A percentile compares a stretch with the other conserved stretches of the same genome.
Evolutionary conservation across 2,329 filamentous ascomycete species (phyloP).

Genomic region (Purpureocillium lavendulum): DNA sequence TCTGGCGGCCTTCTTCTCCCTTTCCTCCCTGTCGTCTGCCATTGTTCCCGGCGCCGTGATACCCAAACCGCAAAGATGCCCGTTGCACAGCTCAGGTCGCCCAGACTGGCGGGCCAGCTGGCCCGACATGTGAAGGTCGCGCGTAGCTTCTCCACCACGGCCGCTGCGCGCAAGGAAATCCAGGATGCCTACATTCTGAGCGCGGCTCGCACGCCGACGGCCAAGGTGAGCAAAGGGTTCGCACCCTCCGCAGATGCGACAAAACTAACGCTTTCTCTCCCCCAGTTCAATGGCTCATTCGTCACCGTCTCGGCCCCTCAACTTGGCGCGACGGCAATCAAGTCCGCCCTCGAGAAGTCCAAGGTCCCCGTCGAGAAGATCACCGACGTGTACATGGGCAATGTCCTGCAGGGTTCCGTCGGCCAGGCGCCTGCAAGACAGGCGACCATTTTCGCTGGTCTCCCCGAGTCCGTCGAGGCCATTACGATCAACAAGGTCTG

Average conservation of each 20-base stretch:
- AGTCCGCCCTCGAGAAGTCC: conserved; percentile 80
- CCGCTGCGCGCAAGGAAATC: conserved; percentile 53
- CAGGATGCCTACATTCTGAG: conserved; percentile 92
- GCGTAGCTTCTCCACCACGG: conserved; percentile 38
- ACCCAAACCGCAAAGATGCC: conserved; percentile 14
- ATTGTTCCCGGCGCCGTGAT: background rate
- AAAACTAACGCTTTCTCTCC: conserved; percentile 1
- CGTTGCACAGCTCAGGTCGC: conserved; percentile 23
- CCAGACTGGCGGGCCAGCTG: conserved; percentile 24
- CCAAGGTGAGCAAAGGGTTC: conserved; percentile 51
- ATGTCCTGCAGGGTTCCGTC: conserved; percentile 75
- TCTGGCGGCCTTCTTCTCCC: no score
- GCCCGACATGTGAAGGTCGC: conserved; percentile 29
- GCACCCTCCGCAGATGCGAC: background rate
- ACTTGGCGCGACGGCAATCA: conserved; percentile 86
- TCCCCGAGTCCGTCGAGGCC: conserved; percentile 74
- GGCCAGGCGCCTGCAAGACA: conserved; percentile 91
- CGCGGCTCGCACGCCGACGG: conserved; percentile 81
- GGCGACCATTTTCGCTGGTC: conserved; percentile 79
- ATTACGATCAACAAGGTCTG: conserved; percentile 98
- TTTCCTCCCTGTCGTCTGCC: background rate
- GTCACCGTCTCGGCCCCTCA: conserved; percentile 75
- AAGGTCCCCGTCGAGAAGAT: conserved; percentile 73
- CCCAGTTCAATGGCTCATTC: conserved; percentile 89
- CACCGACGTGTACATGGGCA: conserved; percentile 94